Base-by-base conservation (phyloP, 2,329 filamentous ascomycete genomes). In the Clarireedia sp. region DNA sequence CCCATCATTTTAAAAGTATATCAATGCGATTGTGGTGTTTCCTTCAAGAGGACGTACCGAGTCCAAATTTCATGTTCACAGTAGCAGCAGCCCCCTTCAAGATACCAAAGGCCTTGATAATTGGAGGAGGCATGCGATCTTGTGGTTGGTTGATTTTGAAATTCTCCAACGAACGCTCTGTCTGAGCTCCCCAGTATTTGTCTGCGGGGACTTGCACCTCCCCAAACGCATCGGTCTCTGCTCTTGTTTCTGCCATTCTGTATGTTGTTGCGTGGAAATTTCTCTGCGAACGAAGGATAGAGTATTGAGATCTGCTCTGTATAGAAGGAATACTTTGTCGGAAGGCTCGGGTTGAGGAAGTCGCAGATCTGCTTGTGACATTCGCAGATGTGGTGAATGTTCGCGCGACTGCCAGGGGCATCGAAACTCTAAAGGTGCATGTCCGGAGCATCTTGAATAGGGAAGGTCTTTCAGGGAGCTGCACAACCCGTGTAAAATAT, bases 101-200 rank as follows among this genome's bases (percentile, higher is more conserved):
- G 67, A 97, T 95, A 70, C 94, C 94, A 72, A 99, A 96, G 6
- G 94, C 94, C 74, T 85, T 86, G 68, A 97, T 79, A 66, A 99
- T 87, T 46, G 91, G 88, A 62, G 90, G 86, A 48, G 94, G 94
- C 91, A 97, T 97, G 72, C 94, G 90, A 72, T 99, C 94, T 75
- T 96, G 90, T 59, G 94, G 94, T 80, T 97, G 94, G 77, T 97
- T 97, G 83, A 99, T 97, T 73, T 87, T 87, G 81, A 99, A 99
- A 80, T 99, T 99, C 74, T 88, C 86, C 72, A 97, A 82, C 51
- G 92, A 97, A 64, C 92, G 86, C 81, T 96, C 87, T 54, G 92
- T 96, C 80, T 96, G 92, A 59, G 92, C 92, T 70, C 94, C 94
- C 92, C 94, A 99, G 81, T 99, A 99, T 78, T 87, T 92, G 82